Evolutionary conservation across 139 green algal species (phyloP).

Genomic region (Bryopsis sp.): DNA sequence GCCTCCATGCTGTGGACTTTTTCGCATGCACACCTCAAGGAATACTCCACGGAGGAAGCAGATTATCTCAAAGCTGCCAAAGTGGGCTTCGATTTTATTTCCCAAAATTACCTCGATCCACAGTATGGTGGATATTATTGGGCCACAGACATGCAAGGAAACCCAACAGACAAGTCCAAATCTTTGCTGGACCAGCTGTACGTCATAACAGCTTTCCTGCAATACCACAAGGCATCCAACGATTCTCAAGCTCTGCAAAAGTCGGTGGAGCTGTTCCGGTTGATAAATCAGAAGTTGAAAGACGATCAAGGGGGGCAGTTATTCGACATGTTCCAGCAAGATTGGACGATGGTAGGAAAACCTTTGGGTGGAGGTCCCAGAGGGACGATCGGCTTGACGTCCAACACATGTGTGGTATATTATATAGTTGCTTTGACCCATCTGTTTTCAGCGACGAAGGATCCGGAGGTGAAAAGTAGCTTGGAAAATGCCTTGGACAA

Average conservation of each 20-base stretch:
- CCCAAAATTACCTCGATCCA: neutral
- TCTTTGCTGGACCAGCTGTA: neutral
- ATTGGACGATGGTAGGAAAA: neutral
- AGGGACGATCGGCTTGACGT: neutral
- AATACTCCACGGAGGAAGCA: neutral
- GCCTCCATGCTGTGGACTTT: neutral
- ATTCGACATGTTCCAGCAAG: neutral
- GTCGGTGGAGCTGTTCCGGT: neutral
- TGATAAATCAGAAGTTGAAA: neutral
- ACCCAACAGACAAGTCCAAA: neutral
- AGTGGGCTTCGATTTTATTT: neutral
- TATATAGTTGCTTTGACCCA: neutral
- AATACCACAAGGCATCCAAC: neutral
- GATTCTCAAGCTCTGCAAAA: neutral
- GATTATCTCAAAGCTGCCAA: neutral
- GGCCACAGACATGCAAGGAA: neutral
- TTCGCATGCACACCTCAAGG: neutral
- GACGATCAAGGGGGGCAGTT: neutral
- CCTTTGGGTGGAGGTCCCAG: neutral
- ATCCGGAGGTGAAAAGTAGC: neutral
- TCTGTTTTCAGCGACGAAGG: neutral
- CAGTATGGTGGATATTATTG: slow-evolving; percentile 5
- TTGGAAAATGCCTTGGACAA: neutral
- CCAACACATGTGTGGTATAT: neutral
- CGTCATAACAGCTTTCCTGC: neutral